phyloP scores from a whole-genome alignment of 345 rosid species.

The Atalantia buxifolia region DNA sequence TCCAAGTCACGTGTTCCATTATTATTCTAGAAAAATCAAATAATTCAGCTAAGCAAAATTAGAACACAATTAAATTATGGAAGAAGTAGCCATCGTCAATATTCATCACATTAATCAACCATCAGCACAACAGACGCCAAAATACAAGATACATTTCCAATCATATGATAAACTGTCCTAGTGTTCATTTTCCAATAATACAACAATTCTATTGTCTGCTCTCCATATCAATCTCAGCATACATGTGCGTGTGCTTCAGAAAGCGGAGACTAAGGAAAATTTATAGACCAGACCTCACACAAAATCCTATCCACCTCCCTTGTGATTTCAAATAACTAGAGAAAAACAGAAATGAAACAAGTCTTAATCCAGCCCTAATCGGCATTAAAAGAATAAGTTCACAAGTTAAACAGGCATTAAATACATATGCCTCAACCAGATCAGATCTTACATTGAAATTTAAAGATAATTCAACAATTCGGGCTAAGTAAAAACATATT shows the following conservation, averaged over 20 bases:
- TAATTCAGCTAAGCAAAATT: neutral
- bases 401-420: neutral
- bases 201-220: neutral
- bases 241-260: neutral
- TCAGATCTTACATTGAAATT: neutral
- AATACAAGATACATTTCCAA: neutral
- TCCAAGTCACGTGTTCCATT: neutral
- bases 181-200: neutral
- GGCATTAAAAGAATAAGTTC: neutral
- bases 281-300: neutral
- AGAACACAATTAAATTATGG: neutral
- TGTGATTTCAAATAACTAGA: neutral
- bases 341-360: neutral
- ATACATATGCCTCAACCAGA: neutral
- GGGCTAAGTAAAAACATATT: neutral
- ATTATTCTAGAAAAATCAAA: neutral
- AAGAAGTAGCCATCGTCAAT: neutral
- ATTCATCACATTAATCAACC: neutral
- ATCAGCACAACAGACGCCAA: neutral
- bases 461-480: neutral
- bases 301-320: neutral
- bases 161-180: neutral
- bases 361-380: neutral
- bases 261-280: neutral
- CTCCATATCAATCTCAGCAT: neutral